These are phyloP conservation scores for Allium sativum DNA, from an alignment of 106 monocot species.

Conservation along the genomic window DNA sequence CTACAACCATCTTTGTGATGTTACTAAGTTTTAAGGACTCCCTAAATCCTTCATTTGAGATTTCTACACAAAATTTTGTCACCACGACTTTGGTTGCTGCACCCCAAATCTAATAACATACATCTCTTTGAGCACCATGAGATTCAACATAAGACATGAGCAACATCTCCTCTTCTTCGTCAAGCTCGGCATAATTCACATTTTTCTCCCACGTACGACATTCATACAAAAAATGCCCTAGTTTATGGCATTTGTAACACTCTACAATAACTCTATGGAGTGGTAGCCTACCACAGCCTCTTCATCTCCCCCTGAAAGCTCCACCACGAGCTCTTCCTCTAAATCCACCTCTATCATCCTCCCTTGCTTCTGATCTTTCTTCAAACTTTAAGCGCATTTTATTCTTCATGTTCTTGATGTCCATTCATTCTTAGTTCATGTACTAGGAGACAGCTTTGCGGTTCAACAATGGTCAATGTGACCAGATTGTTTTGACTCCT, in stretches of 20 bases:
- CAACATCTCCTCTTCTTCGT: neutral
- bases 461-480: neutral
- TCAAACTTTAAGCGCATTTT: neutral
- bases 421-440: neutral
- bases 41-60: neutral
- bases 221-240: constrained; percentile 1
- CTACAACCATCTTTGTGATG: neutral
- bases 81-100: neutral
- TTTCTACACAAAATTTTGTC: neutral
- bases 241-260: constrained; percentile 1
- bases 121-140: neutral
- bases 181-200: neutral
- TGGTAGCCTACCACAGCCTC: neutral
- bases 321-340: neutral
- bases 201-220: neutral
- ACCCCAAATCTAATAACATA: neutral
- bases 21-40: neutral
- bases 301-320: neutral
- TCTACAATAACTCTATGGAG: neutral
- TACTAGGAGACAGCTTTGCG: neutral
- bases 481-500: neutral
- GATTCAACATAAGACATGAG: neutral
- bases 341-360: too few relatives aligned
- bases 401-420: neutral
- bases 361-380: too few relatives aligned